Evolutionary conservation across 352 stramenopile genomes (phyloP).

Genomic region (Globisporangium parvum): DNA sequence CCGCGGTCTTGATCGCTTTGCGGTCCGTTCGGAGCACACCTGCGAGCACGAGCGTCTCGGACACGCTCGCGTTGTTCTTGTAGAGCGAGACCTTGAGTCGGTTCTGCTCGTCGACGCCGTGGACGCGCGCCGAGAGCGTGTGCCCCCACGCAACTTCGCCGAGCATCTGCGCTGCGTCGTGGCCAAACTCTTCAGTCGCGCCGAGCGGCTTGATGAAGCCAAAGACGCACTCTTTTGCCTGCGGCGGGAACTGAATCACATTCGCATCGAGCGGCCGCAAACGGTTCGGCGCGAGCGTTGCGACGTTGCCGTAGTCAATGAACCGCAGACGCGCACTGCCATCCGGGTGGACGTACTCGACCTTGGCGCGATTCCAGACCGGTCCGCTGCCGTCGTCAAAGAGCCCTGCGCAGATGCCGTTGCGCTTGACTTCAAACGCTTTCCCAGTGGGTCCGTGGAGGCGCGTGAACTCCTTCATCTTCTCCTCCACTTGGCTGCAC

Average conservation of each 20-base stretch:
- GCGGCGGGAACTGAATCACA: slow-evolving; percentile 85
- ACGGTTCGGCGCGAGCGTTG: slow-evolving; percentile 73
- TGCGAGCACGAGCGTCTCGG: slow-evolving; percentile 84
- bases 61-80: slow-evolving; percentile 79
- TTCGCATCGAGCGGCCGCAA: slow-evolving; percentile 89
- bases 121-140: slow-evolving; percentile 74
- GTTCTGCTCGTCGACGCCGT: slow-evolving; percentile 66
- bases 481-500: slow-evolving; percentile 87
- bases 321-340: slow-evolving; percentile 84
- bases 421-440: slow-evolving; percentile 87
- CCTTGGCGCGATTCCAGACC: slow-evolving; percentile 92
- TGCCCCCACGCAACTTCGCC: slow-evolving; percentile 90
- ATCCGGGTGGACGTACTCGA: slow-evolving; percentile 73
- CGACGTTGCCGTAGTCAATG: slow-evolving; percentile 95
- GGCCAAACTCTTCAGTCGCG: slow-evolving; percentile 88
- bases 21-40: slow-evolving; percentile 89
- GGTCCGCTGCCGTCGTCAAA: slow-evolving; percentile 93
- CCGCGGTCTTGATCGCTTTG: slow-evolving; percentile 49
- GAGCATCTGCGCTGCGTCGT: slow-evolving; percentile 89
- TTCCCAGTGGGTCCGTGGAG: slow-evolving; percentile 86
- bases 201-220: slow-evolving; percentile 81
- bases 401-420: slow-evolving; percentile 90
- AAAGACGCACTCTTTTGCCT: slow-evolving; percentile 82
- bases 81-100: slow-evolving; percentile 73
- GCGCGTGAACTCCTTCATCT: slow-evolving; percentile 91